Conservation (phyloP, 768 basidiomycete genomes). For the Boletus speciosus region DNA sequence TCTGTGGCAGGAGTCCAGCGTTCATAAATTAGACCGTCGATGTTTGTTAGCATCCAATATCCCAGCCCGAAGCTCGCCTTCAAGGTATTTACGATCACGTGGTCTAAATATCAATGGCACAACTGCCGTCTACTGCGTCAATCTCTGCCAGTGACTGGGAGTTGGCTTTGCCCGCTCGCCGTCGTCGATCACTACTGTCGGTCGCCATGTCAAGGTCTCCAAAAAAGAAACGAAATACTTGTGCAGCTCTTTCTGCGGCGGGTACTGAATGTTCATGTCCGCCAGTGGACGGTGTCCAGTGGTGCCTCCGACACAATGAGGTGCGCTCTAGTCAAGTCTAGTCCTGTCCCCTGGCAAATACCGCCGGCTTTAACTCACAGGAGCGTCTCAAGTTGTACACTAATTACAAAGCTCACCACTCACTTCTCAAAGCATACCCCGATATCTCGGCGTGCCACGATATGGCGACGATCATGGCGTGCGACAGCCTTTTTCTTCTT, state of each 20-base stretch:
- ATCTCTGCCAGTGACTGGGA: not conserved
- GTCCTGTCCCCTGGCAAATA: not conserved
- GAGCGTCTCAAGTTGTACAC: conserved; percentile 37
- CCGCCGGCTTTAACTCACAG: conserved; percentile 1
- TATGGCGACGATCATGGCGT: conserved; percentile 23
- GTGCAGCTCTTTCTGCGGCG: conserved; percentile 16
- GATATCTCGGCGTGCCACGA: conserved; percentile 27
- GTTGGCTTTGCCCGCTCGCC: not conserved
- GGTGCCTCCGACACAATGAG: conserved; percentile 34
- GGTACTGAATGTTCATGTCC: conserved; percentile 15
- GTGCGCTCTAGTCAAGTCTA: conserved; percentile 4
- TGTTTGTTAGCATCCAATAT: not conserved
- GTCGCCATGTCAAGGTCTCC: conserved; percentile 3
- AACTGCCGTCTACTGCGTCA: not conserved
- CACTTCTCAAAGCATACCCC: conserved; percentile 29
- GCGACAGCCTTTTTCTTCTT: conserved; percentile 30
- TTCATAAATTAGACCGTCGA: not conserved
- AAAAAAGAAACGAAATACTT: conserved; percentile 11
- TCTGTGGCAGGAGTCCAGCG: not conserved
- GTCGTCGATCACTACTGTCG: not conserved
- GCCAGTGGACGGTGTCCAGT: conserved; percentile 8
- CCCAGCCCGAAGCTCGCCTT: no score
- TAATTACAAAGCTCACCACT: conserved; percentile 35
- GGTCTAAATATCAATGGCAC: not conserved
- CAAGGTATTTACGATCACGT: conserved; percentile 3